Base-by-base conservation (phyloP, 2,329 filamentous ascomycete species). In the Claviceps purpurea region DNA sequence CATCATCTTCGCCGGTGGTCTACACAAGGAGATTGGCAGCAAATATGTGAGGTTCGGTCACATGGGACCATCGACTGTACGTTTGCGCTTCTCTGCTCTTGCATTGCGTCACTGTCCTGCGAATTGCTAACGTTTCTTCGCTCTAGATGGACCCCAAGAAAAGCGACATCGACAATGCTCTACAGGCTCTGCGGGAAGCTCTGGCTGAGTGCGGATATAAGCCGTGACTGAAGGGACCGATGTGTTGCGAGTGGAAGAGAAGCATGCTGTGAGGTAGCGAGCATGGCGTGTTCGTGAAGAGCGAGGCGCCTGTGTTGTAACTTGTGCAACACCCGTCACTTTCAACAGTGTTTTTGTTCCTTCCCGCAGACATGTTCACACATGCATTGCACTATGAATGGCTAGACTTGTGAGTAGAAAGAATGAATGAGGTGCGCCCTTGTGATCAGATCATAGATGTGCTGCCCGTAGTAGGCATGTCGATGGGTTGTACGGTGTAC, bases 31-130 rank as follows among this genome's bases (percentile, higher is more conserved):
- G 67, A 95, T 95, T 68, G 90, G 87, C 2, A 74, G 86, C 56
- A 93, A 87, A 73, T 98, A 98, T 68, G 87, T 98, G 60, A 82
- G 93, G 30, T 93, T 98, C 63, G 93, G 93, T 44, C 93, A 97
- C 69, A 98, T 98, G 93, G 93, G 93, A 60, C 88, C 97, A 56
- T 93, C 86, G 65, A 85, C 90, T 59, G 81, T 83, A 70, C 71
- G 80, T 75, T 26, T 13, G n/a, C 41, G 39, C 8, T 39, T 50
- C 7, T 30, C 14, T 45, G 16, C 40, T 45, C 11, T 14, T 34
- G n/a, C 6, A 7, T 24, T 24, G 30, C 37, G 24, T 6, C 52
- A 13, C 13, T 13, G 51, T 45, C 8, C 3, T 16, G n/a, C 10
- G 18, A 38, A 44, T 41, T 24, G 30, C 50, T 52, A 44, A 52